phyloP scores from a whole-genome alignment of 2,329 filamentous ascomycete genomes.

The Fusarium verrucosum region DNA sequence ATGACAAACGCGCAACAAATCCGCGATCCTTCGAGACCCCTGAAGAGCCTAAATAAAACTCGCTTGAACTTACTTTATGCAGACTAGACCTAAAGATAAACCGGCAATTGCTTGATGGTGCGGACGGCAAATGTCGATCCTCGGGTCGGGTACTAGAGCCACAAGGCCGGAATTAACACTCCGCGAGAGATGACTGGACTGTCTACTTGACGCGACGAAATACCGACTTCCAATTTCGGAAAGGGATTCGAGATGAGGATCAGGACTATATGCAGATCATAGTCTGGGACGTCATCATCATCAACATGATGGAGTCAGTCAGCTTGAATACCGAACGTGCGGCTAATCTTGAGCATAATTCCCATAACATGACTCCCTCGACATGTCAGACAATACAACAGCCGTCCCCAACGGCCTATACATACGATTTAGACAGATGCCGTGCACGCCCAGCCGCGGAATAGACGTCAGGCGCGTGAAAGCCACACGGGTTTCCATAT shows the following conservation, averaged over 20 bases:
- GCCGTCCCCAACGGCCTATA: slow-evolving; percentile 19
- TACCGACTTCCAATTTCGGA: slow-evolving; percentile 13
- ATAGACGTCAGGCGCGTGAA: slow-evolving; percentile 30
- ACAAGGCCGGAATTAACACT: slow-evolving; percentile 35
- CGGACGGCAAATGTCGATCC: slow-evolving; percentile 44
- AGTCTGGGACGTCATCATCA: background rate
- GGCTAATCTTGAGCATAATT: slow-evolving; percentile 4
- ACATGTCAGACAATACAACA: slow-evolving; percentile 30
- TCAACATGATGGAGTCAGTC: slow-evolving; percentile 18
- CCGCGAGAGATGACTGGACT: slow-evolving; percentile 12
- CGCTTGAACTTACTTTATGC: slow-evolving; percentile 23
- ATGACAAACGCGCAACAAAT: slow-evolving; percentile 22
- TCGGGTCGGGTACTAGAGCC: slow-evolving; percentile 36
- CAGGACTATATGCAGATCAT: slow-evolving; percentile 15
- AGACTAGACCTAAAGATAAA: slow-evolving; percentile 16
- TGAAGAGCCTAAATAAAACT: slow-evolving; percentile 26
- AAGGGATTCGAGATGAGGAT: slow-evolving; percentile 22
- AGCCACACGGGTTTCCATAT: slow-evolving; percentile 24
- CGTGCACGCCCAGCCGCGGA: slow-evolving; percentile 27
- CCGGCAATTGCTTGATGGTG: slow-evolving; percentile 40
- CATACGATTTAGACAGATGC: slow-evolving; percentile 9
- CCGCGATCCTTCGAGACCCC: slow-evolving; percentile 9
- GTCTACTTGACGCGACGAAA: background rate
- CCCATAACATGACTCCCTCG: too few relatives aligned
- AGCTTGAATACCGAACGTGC: slow-evolving; percentile 6